A percentile compares a stretch with the other conserved stretches of the same genome.
phyloP scores from a whole-genome alignment of 2,329 filamentous ascomycete genomes.

The Mycocentrospora acerina region DNA sequence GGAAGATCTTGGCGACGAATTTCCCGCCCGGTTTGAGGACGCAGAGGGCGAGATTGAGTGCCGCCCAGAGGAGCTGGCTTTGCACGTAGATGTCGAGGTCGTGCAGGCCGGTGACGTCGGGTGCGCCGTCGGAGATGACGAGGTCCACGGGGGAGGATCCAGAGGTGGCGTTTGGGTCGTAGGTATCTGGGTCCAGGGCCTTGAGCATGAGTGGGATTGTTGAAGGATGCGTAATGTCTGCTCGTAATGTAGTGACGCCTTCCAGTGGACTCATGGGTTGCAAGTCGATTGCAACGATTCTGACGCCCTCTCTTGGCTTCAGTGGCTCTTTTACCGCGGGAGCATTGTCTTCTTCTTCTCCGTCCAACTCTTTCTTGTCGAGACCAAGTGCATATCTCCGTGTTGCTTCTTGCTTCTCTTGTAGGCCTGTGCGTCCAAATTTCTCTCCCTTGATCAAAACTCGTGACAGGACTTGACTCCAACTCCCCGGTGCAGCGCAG shows the following conservation, averaged over 20 bases:
- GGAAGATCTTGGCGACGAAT: constrained; percentile 97
- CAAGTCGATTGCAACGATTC: constrained; percentile 93
- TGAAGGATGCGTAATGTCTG: constrained; percentile 95
- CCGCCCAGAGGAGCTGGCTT: constrained; percentile 90
- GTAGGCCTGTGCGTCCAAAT: constrained; percentile 83
- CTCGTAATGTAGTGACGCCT: constrained; percentile 87
- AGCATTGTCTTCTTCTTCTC: constrained; percentile 7
- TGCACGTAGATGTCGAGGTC: constrained; percentile 99
- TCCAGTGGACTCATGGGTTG: constrained; percentile 94
- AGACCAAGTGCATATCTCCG: constrained; percentile 58
- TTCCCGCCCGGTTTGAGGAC: constrained; percentile 90
- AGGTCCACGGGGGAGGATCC: constrained; percentile 82
- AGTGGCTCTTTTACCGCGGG: constrained; percentile 28
- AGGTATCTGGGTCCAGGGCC: constrained; percentile 72
- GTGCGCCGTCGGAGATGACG: constrained; percentile 91
- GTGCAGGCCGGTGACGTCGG: constrained; percentile 94
- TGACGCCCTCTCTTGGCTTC: constrained; percentile 68
- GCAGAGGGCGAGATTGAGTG: constrained; percentile 88
- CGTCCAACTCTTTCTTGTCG: constrained; percentile 9
- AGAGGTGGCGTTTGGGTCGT: constrained; percentile 41
- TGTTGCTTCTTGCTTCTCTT: constrained; percentile 75
- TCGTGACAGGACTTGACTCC: constrained; percentile 94
- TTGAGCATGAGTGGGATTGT: constrained; percentile 87
- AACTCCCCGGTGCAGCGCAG: constrained; percentile 92
- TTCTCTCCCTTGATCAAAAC: constrained; percentile 92